A percentile compares a stretch with the other conserved stretches of the same genome.
Conservation (phyloP, 2,329 filamentous ascomycete genomes). For the Torrubiellomyces zombiae region DNA sequence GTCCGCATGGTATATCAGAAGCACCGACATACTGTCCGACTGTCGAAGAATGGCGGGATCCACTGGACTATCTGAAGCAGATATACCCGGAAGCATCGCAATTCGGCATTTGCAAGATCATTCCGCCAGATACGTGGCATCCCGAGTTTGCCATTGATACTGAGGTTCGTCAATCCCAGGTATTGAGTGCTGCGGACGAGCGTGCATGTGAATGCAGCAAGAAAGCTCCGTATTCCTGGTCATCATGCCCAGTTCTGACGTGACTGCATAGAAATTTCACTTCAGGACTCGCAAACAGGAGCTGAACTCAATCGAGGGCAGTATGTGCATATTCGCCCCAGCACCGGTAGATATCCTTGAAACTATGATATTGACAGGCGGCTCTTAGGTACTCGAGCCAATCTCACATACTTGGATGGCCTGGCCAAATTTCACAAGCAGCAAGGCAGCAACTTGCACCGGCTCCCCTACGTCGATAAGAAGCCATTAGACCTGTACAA, state of each 20-base stretch:
- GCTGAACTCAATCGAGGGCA: conserved; percentile 94
- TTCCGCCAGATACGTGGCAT: conserved; percentile 87
- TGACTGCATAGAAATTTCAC: conserved; percentile 62
- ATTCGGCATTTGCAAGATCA: conserved; percentile 89
- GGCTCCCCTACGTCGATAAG: conserved; percentile 93
- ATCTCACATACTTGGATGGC: conserved; percentile 89
- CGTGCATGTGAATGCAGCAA: too few relatives aligned
- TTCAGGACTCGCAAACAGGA: conserved; percentile 94
- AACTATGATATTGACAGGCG: too few relatives aligned
- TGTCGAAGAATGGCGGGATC: conserved; percentile 87
- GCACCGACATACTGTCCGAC: conserved; percentile 84
- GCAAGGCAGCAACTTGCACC: conserved; percentile 82
- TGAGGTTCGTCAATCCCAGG: conserved; percentile 41
- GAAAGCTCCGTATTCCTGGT: background rate
- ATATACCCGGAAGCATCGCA: conserved; percentile 73
- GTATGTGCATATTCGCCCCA: conserved; percentile 41
- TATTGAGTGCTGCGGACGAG: too few relatives aligned
- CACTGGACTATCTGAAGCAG: conserved; percentile 83
- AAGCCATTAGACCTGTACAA: conserved; percentile 90
- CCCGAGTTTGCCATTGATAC: conserved; percentile 93
- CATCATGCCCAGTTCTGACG: conserved; percentile 7
- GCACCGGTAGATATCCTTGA: too few relatives aligned
- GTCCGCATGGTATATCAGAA: conserved; percentile 73
- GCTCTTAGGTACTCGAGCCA: conserved; percentile 86
- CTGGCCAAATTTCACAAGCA: conserved; percentile 94